Evolutionary conservation across 2,329 filamentous ascomycete species (phyloP).

Genomic region (Cercospora nicotianae): DNA sequence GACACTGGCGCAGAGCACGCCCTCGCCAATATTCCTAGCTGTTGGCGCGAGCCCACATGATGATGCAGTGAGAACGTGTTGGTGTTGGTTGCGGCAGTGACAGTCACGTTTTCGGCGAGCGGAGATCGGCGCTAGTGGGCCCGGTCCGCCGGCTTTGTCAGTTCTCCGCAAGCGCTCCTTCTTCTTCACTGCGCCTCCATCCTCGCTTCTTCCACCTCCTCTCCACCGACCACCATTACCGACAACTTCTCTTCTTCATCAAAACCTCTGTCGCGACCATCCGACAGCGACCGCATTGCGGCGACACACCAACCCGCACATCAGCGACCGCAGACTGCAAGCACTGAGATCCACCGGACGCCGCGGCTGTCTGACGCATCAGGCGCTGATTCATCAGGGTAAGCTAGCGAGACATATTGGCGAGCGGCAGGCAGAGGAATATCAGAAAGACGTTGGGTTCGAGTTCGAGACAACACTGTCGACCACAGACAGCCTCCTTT

Average conservation of each 20-base stretch:
- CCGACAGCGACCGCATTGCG: background rate
- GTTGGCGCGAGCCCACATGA: background rate
- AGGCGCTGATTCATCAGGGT: slow-evolving; percentile 11
- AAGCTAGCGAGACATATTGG: slow-evolving; percentile 18
- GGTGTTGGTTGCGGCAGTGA: background rate
- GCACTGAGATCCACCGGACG: slow-evolving; percentile 5
- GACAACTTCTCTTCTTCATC: slow-evolving; percentile 5
- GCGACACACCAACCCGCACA: background rate
- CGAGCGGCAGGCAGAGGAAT: slow-evolving; percentile 12
- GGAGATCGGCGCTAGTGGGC: background rate
- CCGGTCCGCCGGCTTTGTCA: slow-evolving; percentile 6
- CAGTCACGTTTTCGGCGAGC: background rate
- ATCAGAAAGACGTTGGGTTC: slow-evolving; percentile 14
- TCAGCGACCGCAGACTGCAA: background rate
- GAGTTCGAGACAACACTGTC: slow-evolving; percentile 9
- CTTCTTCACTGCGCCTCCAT: slow-evolving; percentile 6
- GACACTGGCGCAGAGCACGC: background rate
- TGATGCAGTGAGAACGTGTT: background rate
- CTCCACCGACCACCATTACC: background rate
- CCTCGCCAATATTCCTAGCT: background rate
- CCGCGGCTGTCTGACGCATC: slow-evolving; percentile 15
- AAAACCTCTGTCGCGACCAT: background rate
- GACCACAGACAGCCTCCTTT: background rate
- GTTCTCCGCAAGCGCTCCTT: slow-evolving; percentile 1
- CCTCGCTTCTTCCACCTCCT: slow-evolving; percentile 5